These are phyloP conservation scores for Stephania japonica DNA, from an alignment of 164 flowering plant species.

Conservation along the genomic window DNA sequence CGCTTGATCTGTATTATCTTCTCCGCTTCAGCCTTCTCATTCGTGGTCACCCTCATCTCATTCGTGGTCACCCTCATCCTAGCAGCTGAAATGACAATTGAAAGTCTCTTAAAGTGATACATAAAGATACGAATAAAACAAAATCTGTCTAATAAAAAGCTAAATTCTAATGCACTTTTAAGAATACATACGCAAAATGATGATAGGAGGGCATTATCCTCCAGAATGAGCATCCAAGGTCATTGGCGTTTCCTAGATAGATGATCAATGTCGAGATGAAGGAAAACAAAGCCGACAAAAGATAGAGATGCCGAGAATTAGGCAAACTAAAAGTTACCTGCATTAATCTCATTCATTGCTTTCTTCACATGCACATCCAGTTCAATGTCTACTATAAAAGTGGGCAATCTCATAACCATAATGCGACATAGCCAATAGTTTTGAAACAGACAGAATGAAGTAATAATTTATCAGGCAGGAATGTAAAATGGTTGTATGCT, in stretches of 20 bases:
- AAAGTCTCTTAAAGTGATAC: not conserved
- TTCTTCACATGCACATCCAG: slow-evolving; percentile 77
- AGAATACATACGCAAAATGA: too few species aligned
- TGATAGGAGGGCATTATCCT: too few species aligned
- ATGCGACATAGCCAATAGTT: slow-evolving; percentile 67
- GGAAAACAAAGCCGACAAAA: not conserved
- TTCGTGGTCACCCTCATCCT: slow-evolving; percentile 72
- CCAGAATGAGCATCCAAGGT: too few species aligned
- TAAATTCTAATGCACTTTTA: too few species aligned
- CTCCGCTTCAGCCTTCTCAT: slow-evolving; percentile 84
- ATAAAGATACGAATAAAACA: not conserved
- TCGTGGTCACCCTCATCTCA: too few species aligned
- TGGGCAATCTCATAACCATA: slow-evolving; percentile 82
- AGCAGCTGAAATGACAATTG: slow-evolving; percentile 34
- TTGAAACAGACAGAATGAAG: slow-evolving; percentile 6
- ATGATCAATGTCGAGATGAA: not conserved
- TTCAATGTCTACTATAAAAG: slow-evolving; percentile 76
- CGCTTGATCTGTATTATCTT: slow-evolving; percentile 75
- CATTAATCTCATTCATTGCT: slow-evolving; percentile 90
- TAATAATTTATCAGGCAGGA: not conserved
- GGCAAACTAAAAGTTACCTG: slow-evolving; percentile 32
- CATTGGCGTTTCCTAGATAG: not conserved
- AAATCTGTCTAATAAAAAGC: not conserved
- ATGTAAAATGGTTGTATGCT: not conserved
- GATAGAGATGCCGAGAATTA: not conserved